Conservation (phyloP, 176 grass and related monocot genomes). For the Hordeum marinum region DNA sequence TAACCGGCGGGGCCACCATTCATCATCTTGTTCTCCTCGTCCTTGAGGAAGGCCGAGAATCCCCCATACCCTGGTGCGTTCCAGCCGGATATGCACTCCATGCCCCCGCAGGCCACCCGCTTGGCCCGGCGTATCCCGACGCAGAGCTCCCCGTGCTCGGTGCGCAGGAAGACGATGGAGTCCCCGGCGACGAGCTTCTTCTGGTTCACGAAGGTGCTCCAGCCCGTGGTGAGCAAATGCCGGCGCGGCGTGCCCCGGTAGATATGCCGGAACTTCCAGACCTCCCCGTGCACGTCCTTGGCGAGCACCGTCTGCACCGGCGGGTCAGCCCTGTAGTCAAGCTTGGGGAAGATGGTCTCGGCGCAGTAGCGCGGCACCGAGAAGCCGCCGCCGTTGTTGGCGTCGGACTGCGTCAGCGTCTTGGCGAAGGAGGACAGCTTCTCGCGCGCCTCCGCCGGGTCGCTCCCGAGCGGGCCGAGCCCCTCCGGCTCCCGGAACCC, state of each 20-base stretch:
- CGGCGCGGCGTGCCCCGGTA: constrained; percentile 67
- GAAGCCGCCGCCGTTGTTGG: constrained; percentile 72
- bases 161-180: constrained; percentile 56
- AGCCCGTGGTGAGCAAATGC: constrained; percentile 66
- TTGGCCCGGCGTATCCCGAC: constrained; percentile 55
- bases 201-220: constrained; percentile 70
- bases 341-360: constrained; percentile 62
- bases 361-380: constrained; percentile 76
- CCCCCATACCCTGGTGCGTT: constrained; percentile 46
- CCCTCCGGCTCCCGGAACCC: constrained; percentile 24
- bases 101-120: constrained; percentile 28
- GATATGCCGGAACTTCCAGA: constrained; percentile 74
- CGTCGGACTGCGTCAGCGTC: constrained; percentile 65
- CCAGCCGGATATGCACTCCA: constrained; percentile 55
- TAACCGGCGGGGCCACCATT: constrained; percentile 23
- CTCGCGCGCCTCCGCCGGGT: neutral
- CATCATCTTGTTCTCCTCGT: constrained; percentile 47
- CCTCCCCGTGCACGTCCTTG: constrained; percentile 56
- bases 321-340: constrained; percentile 51
- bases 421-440: constrained; percentile 44
- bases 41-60: constrained; percentile 47
- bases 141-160: constrained; percentile 38
- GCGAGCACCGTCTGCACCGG: constrained; percentile 54
- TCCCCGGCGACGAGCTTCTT: constrained; percentile 70
- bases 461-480: neutral